phyloP scores from a whole-genome alignment of 768 basidiomycete species.

The Clathrus columnatus region DNA sequence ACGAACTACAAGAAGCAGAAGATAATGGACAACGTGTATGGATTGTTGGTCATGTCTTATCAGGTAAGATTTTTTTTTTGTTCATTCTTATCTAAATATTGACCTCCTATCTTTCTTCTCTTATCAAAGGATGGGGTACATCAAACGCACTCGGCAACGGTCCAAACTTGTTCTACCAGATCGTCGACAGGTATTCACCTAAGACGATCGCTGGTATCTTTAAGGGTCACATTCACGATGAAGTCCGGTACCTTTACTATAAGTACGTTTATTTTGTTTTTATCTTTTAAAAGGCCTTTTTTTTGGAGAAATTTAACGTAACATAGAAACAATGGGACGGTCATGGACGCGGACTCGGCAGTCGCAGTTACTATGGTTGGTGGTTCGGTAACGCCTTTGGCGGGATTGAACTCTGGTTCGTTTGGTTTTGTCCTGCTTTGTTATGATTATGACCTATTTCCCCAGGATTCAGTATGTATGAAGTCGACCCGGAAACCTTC shows the following conservation, averaged over 20 bases:
- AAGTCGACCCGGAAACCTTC: conserved; percentile 19
- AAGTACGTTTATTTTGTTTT: conserved; percentile 12
- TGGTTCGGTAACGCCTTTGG: conserved; percentile 18
- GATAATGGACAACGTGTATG: conserved; percentile 61
- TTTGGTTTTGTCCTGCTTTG: neutral
- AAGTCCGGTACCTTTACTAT: conserved; percentile 14
- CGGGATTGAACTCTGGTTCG: conserved; percentile 18
- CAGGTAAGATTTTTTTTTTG: conserved; percentile 37
- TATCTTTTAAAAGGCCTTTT: neutral
- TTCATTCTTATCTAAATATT: conserved; percentile 39
- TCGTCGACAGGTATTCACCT: conserved; percentile 20
- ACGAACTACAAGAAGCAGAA: conserved; percentile 71
- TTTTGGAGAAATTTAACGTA: neutral
- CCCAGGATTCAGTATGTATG: conserved; percentile 20
- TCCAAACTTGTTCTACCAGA: conserved; percentile 53
- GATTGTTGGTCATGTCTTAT: conserved; percentile 47
- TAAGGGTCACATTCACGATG: conserved; percentile 22
- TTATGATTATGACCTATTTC: neutral
- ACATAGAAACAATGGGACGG: conserved; percentile 5
- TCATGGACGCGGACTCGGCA: neutral
- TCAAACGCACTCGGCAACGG: conserved; percentile 52
- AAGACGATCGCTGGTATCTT: conserved; percentile 18
- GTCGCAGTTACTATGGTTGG: conserved; percentile 17
- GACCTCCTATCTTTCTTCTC: conserved; percentile 15
- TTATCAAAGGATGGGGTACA: conserved; percentile 37